A percentile compares a stretch with the other conserved stretches of the same genome.
Conservation (phyloP, 768 basidiomycete species). For the Psilocybe cubensis region DNA sequence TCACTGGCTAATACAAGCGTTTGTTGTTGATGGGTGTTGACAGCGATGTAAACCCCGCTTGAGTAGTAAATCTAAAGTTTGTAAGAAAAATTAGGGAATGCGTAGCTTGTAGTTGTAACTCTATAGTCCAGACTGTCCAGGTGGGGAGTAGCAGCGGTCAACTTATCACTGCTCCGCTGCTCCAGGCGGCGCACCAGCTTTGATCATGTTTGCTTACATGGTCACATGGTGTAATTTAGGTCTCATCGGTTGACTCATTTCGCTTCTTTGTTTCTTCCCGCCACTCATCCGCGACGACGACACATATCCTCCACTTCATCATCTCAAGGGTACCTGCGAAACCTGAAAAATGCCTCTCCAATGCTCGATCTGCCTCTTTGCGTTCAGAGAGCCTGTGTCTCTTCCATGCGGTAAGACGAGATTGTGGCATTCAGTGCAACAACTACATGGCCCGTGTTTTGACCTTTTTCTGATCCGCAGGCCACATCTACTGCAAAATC, state of each 20-base stretch:
- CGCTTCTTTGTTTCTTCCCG: neutral
- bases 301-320: too few relatives aligned
- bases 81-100: too few relatives aligned
- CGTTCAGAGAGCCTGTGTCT: constrained; percentile 55
- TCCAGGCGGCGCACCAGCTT: neutral
- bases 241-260: neutral
- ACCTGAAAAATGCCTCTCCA: constrained; percentile 28
- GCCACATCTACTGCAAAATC: constrained; percentile 64
- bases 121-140: neutral
- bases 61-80: too few relatives aligned
- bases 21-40: neutral
- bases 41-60: too few relatives aligned
- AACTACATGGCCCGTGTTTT: neutral
- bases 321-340: too few relatives aligned
- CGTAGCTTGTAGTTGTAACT: neutral
- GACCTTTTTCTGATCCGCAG: constrained; percentile 32
- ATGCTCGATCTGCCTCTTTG: constrained; percentile 63
- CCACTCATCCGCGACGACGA: neutral
- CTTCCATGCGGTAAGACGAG: constrained; percentile 61
- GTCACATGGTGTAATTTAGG: constrained; percentile 19
- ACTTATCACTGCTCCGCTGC: neutral
- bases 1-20: constrained; percentile 10
- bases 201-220: neutral
- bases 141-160: neutral
- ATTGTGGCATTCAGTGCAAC: neutral